Conservation (phyloP, 495 filamentous ascomycete species). For the Daldinia loculata region DNA sequence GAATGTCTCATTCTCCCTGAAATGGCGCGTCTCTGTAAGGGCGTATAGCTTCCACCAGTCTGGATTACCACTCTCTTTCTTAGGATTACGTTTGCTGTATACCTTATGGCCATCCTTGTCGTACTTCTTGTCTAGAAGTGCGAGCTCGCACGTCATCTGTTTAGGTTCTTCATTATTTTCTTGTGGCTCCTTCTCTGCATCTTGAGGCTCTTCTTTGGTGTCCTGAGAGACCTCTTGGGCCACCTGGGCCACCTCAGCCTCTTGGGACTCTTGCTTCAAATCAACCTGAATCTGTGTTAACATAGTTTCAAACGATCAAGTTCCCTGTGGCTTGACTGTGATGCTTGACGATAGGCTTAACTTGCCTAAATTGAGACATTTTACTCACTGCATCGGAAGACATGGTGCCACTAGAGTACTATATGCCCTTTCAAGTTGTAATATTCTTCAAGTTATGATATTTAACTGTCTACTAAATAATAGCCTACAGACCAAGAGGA, state of each 20-base stretch:
- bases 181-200: neutral
- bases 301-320: neutral
- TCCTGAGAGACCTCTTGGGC: neutral
- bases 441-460: too few relatives aligned
- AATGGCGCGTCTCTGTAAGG: constrained; percentile 32
- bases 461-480: too few relatives aligned
- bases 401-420: neutral
- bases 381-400: constrained; percentile 27
- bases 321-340: too few relatives aligned
- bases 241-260: neutral
- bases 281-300: constrained; percentile 12
- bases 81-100: constrained; percentile 20
- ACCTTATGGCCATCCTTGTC: constrained; percentile 23
- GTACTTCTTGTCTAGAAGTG: constrained; percentile 30
- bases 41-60: constrained; percentile 31
- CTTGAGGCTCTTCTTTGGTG: neutral
- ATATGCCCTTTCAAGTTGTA: neutral
- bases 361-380: too few relatives aligned
- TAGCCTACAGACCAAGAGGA: too few relatives aligned
- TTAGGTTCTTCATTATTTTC: constrained; percentile 3
- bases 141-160: constrained; percentile 24
- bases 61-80: too few relatives aligned
- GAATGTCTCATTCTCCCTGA: constrained; percentile 2
- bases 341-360: too few relatives aligned
- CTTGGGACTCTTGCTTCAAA: constrained; percentile 1